Percentiles rank a stretch among this genome's conserved stretches.
Evolutionary conservation across 805 yeast genomes (phyloP).

Genomic region (Kodamaea restingae): DNA sequence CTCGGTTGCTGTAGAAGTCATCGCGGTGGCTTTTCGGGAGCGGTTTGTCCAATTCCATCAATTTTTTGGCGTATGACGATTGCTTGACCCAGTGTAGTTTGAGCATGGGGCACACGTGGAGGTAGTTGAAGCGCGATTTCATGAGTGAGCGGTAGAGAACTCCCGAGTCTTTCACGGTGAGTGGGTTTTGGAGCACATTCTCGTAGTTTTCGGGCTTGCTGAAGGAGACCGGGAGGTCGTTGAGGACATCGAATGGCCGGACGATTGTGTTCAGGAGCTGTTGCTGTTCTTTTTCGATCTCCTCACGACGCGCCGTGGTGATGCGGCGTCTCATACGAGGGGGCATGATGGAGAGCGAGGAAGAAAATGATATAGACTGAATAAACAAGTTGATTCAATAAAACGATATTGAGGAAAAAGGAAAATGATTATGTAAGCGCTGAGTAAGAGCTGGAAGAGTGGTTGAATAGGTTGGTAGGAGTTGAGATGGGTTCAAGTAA

Average conservation of each 20-base stretch:
- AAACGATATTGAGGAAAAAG: background rate
- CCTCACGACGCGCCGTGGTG: conserved; percentile 38
- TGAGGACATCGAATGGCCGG: conserved; percentile 63
- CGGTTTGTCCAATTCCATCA: conserved; percentile 37
- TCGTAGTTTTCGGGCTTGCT: conserved; percentile 55
- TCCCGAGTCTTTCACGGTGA: conserved; percentile 69
- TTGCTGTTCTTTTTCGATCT: conserved; percentile 40
- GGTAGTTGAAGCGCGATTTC: conserved; percentile 57
- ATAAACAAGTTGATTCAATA: background rate
- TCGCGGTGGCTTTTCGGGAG: conserved; percentile 22
- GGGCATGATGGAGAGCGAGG: too few species aligned
- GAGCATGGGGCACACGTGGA: conserved; percentile 68
- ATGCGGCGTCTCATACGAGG: conserved; percentile 44
- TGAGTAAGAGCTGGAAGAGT: too few species aligned
- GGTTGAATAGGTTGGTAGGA: too few species aligned
- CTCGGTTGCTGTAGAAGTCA: conserved; percentile 20
- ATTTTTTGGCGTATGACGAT: conserved; percentile 48
- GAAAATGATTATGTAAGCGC: too few species aligned
- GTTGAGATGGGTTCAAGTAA: too few species aligned
- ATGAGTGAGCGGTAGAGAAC: conserved; percentile 67
- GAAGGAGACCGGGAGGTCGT: conserved; percentile 64
- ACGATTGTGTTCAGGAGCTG: conserved; percentile 33
- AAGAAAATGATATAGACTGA: too few species aligned
- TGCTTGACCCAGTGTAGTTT: conserved; percentile 77
- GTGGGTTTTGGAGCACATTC: conserved; percentile 55